Percentiles rank a stretch among this genome's conserved stretches.
phyloP scores from a whole-genome alignment of 495 filamentous ascomycete species.

The Hyaloscypha bicolor region DNA sequence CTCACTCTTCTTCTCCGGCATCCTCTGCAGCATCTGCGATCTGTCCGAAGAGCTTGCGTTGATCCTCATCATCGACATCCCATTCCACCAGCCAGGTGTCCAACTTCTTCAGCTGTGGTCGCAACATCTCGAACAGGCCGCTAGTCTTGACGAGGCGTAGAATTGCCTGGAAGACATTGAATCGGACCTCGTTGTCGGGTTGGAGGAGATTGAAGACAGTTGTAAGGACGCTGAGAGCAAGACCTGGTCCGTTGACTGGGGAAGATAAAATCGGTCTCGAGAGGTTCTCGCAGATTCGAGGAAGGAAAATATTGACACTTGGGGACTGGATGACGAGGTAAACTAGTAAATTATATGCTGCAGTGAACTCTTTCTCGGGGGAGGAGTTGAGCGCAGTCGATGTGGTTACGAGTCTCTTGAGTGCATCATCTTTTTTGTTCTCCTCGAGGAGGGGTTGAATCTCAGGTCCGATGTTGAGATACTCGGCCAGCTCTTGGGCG shows the following conservation, averaged over 20 bases:
- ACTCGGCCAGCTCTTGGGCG: conserved; percentile 72
- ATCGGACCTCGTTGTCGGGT: conserved; percentile 72
- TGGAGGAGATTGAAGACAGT: conserved; percentile 96
- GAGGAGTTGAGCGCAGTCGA: conserved; percentile 72
- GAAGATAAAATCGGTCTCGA: conserved; percentile 84
- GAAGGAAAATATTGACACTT: conserved; percentile 81
- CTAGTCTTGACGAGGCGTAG: conserved; percentile 73
- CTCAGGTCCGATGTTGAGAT: conserved; percentile 63
- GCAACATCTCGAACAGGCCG: conserved; percentile 76
- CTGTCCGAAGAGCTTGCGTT: conserved; percentile 76
- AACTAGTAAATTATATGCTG: conserved; percentile 93
- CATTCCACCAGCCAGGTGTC: conserved; percentile 81
- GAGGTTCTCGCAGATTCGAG: conserved; percentile 83
- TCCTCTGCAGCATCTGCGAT: conserved; percentile 79
- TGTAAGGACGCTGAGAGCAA: conserved; percentile 85
- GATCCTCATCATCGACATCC: conserved; percentile 79
- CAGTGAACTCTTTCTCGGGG: conserved; percentile 93
- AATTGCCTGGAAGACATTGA: conserved; percentile 85
- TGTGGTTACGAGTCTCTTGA: conserved; percentile 83
- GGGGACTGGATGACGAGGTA: conserved; percentile 86
- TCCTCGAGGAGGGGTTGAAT: conserved; percentile 71
- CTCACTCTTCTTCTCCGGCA: conserved; percentile 71
- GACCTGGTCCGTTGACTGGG: conserved; percentile 76
- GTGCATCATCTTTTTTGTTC: conserved; percentile 78
- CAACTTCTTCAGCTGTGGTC: conserved; percentile 74